Evolutionary conservation across 352 stramenopile genomes (phyloP), one percentile per base, ranked within the genome.

Genomic region (Thraustochytrium striatum): DNA sequence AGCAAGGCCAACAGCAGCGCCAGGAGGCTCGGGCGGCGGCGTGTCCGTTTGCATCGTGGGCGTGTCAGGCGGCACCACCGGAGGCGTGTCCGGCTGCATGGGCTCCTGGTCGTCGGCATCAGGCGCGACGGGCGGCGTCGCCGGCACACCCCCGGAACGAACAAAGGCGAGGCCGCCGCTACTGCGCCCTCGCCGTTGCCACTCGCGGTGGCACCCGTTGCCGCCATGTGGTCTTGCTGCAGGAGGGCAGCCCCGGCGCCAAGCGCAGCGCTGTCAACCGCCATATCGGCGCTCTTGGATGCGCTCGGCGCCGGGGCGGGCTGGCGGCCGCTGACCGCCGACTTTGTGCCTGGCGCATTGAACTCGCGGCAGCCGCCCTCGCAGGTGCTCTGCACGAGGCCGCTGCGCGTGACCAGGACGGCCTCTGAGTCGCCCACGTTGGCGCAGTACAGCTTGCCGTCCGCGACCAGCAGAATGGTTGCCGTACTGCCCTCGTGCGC

Each of bases 341-440:
- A 75, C 28, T 43, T 39, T 16, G 65, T 16, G 35, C 47, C 65
- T 3, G 52, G 25, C 5, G 30, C 7, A n/a, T 75, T 43, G 9
- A 62, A 75, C 8, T 75, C 65, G 5, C 65, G n/a, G 25, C 65
- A 58, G 41, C 65, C 65, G 9, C 30, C 2, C 19, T 75, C 65
- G 39, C 36, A 61, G 35, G 65, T 75, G 50, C 65, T 75, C 41
- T 38, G 44, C 13, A 75, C 52, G 50, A 80, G 79, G 53, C 58
- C 58, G 25, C 70, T 80, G n/a, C 33, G 25, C 16, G 70, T 72
- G 13, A 80, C 57, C n/a, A 80, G 70, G 19, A 80, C 3, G 3
- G 70, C 70, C 47, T 80, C 70, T 0, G 70, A 80, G 33, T 80
- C 70, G 8, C 70, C 70, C 3, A 80, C 70, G 33, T 80, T 80